Evolutionary conservation across 495 filamentous ascomycete species (phyloP).

Genomic region (Talaromyces adpressus): DNA sequence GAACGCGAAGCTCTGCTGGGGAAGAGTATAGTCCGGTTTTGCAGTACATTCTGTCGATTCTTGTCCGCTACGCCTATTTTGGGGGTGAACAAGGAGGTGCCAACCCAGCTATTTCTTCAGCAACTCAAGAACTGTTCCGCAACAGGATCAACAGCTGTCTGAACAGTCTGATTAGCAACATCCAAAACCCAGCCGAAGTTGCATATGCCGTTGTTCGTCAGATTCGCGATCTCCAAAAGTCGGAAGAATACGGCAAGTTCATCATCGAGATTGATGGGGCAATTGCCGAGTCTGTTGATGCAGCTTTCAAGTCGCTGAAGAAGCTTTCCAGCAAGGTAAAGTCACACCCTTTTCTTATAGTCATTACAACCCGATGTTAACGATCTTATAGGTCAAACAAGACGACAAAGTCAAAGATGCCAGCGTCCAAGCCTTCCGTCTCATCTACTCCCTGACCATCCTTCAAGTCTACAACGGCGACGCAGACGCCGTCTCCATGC

Average conservation of each 20-base stretch:
- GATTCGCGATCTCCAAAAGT: conserved; percentile 39
- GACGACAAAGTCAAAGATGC: conserved; percentile 17
- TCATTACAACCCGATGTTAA: not conserved
- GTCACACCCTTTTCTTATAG: conserved; percentile 7
- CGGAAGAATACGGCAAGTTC: conserved; percentile 35
- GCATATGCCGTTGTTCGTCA: conserved; percentile 45
- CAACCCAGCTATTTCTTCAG: conserved; percentile 44
- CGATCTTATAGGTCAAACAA: conserved; percentile 26
- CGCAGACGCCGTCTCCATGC: conserved; percentile 67
- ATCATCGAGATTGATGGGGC: conserved; percentile 58
- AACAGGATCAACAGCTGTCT: conserved; percentile 60
- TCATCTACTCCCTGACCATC: conserved; percentile 80
- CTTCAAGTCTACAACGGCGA: conserved; percentile 87
- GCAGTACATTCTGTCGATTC: conserved; percentile 32
- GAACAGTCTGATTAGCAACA: conserved; percentile 60
- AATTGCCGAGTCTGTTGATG: conserved; percentile 49
- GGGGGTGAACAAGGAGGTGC: conserved; percentile 10
- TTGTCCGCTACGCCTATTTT: conserved; percentile 41
- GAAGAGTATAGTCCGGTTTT: conserved; percentile 26
- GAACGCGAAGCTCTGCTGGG: conserved; percentile 30
- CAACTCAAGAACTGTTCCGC: conserved; percentile 62
- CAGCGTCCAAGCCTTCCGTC: conserved; percentile 54
- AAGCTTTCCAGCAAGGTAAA: conserved; percentile 56
- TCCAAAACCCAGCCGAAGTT: conserved; percentile 42
- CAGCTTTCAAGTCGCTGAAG: conserved; percentile 58